A percentile compares a stretch with the other conserved stretches of the same genome.
Evolutionary conservation across 345 rosid species (phyloP).

Genomic region (Turnera subulata): DNA sequence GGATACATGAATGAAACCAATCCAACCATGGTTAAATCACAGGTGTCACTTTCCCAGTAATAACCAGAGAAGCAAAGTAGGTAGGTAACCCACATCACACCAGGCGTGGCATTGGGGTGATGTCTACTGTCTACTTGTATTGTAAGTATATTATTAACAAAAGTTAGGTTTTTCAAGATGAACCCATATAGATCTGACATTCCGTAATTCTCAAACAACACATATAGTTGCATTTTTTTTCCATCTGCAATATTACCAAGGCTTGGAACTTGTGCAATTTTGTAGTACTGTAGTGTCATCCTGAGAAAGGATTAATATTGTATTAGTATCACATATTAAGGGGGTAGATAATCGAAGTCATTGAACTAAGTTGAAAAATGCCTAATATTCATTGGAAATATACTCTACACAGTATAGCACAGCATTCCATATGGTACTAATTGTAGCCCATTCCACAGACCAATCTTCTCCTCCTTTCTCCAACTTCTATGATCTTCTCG

Average conservation of each 20-base stretch:
- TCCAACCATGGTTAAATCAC: not conserved
- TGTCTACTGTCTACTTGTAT: not conserved
- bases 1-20: not conserved
- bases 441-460: slow-evolving; percentile 69
- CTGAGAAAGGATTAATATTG: not conserved
- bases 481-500: slow-evolving; percentile 41
- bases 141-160: not conserved
- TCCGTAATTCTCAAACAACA: slow-evolving; percentile 53
- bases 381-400: slow-evolving; percentile 4
- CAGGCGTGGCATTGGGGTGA: slow-evolving; percentile 5
- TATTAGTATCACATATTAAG: not conserved
- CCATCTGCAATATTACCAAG: slow-evolving; percentile 13
- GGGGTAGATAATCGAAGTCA: slow-evolving; percentile 1
- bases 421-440: slow-evolving; percentile 39
- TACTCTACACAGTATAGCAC: slow-evolving; percentile 28
- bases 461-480: slow-evolving; percentile 54
- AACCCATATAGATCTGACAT: slow-evolving; percentile 41
- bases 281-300: not conserved
- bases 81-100: not conserved
- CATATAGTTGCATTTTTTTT: slow-evolving; percentile 6
- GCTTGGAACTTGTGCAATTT: slow-evolving; percentile 27
- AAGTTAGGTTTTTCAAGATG: not conserved
- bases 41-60: slow-evolving; percentile 7
- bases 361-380: slow-evolving; percentile 20
- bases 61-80: slow-evolving; percentile 6